Percentiles rank a stretch among this genome's conserved stretches.
These are phyloP conservation scores for Fusarium aywerte DNA, from an alignment of 2,329 filamentous ascomycete species.

Conservation along the genomic window DNA sequence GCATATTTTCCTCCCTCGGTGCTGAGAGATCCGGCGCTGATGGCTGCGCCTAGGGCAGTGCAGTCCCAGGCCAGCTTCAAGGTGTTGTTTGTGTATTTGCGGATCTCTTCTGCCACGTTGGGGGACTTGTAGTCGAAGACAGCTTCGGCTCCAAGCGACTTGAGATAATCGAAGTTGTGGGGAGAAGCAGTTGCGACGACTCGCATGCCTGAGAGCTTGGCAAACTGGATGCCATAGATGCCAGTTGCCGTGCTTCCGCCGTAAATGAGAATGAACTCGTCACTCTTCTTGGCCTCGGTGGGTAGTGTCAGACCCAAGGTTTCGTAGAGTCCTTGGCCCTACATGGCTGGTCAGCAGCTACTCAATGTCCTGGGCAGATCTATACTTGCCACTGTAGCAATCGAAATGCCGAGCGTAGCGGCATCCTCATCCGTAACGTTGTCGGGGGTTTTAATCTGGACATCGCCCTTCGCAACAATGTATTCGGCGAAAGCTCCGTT, in stretches of 20 bases:
- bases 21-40: conserved; percentile 9
- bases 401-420: conserved; percentile 56
- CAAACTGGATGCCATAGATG: conserved; percentile 60
- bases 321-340: conserved; percentile 60
- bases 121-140: conserved; percentile 57
- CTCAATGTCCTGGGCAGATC: no score
- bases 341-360: not conserved
- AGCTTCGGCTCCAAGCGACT: conserved; percentile 55
- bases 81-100: conserved; percentile 35
- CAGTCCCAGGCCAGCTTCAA: conserved; percentile 46
- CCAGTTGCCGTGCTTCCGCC: conserved; percentile 65
- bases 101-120: conserved; percentile 43
- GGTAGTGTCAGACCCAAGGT: conserved; percentile 59
- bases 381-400: conserved; percentile 50
- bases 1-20: conserved; percentile 17
- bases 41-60: conserved; percentile 2
- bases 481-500: conserved; percentile 57
- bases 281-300: conserved; percentile 50
- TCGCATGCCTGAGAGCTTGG: conserved; percentile 51
- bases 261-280: conserved; percentile 56
- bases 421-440: conserved; percentile 56
- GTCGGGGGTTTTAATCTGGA: conserved; percentile 58
- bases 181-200: conserved; percentile 54
- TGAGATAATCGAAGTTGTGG: conserved; percentile 50
- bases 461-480: conserved; percentile 52